These are phyloP conservation scores for Leptoxyphium fumago DNA, from an alignment of 2,329 filamentous ascomycete species.

Conservation along the genomic window DNA sequence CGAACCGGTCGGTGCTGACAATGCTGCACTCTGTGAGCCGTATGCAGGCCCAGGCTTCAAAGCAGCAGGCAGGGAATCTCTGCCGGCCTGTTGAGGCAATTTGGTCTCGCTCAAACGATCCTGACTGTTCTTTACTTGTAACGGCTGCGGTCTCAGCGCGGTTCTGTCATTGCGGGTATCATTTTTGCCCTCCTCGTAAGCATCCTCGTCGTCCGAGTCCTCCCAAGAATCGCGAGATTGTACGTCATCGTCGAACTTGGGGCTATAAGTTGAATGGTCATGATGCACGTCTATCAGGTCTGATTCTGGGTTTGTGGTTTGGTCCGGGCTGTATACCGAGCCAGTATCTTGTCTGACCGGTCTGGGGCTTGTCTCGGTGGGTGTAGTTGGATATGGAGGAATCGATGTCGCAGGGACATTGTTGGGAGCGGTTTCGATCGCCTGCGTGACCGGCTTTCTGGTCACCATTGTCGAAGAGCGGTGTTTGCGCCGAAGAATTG, in stretches of 20 bases:
- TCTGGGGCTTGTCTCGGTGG: conserved; percentile 17
- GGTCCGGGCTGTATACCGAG: conserved; percentile 20
- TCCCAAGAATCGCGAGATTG: conserved; percentile 20
- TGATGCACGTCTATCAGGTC: conserved; percentile 21
- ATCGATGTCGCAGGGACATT: conserved; percentile 7
- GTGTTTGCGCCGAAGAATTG: not conserved
- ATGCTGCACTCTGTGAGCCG: conserved; percentile 1
- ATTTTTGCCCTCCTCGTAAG: conserved; percentile 9
- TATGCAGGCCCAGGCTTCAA: not conserved
- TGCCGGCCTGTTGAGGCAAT: not conserved
- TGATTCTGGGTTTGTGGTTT: conserved; percentile 24
- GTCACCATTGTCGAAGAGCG: conserved; percentile 24
- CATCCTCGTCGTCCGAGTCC: conserved; percentile 22
- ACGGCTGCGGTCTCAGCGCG: conserved; percentile 10
- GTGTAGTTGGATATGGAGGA: conserved; percentile 31
- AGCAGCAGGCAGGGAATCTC: not conserved
- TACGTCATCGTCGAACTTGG: conserved; percentile 7
- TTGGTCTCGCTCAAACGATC: conserved; percentile 5
- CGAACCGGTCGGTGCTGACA: conserved; percentile 6
- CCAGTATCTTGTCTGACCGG: conserved; percentile 9
- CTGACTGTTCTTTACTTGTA: conserved; percentile 13
- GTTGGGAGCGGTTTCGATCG: conserved; percentile 26
- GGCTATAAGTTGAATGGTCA: conserved; percentile 7
- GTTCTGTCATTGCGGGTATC: conserved; percentile 8
- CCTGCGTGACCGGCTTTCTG: conserved; percentile 25